Base-by-base conservation (phyloP, 1,139 yeast genomes). In the Candida sp. region DNA sequence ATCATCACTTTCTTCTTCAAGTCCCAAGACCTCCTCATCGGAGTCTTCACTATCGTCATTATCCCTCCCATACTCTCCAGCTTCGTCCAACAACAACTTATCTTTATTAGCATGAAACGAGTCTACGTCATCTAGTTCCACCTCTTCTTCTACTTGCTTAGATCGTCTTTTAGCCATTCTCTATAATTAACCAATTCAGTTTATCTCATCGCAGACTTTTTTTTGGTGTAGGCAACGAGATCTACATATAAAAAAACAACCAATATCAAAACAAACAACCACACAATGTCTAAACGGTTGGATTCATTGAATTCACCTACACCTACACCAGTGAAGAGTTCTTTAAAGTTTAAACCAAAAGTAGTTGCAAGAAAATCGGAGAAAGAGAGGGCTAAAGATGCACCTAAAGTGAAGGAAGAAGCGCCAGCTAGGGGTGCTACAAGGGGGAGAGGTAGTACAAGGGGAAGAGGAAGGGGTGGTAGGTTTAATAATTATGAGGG, bases 351-450 rank as follows among this genome's bases (percentile, higher is more conserved):
- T 63, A 79, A 83, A 57, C 97, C 97, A 1, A 89, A 89, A 60
- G 84, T 74, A 1, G 96, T 89, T 35, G 88, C 87, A 1, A 73
- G 97, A 63, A 81, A 88, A 58, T 69, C 89, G 21, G 84, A 87
- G 53, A 93, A 87, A 55, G 97, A 88, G 56, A 71, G 97, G 59
- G 95, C 82, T 25, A 82, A 84, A 37, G 80, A 81, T 34, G 90
- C 90, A 0, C 88, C 90, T 1, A 60, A 53, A 6, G 66, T 77
- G 41, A 77, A 80, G 47, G 63, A 66, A 19, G 74, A 69, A 47
- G 56, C 50, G 11, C 53, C 52, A 4, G 48, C 56, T 1, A 46
- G 53, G 29, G 54, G 66, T 23, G 43, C 58, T 36, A 34, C 60
- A 46, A 49, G 70, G 49, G 61, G 71, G 47, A 40, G 59, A 52